A percentile compares a stretch with the other conserved stretches of the same genome.
phyloP scores from a whole-genome alignment of 1,139 yeast genomes.

The Yamadazyma spencermartinsiae region DNA sequence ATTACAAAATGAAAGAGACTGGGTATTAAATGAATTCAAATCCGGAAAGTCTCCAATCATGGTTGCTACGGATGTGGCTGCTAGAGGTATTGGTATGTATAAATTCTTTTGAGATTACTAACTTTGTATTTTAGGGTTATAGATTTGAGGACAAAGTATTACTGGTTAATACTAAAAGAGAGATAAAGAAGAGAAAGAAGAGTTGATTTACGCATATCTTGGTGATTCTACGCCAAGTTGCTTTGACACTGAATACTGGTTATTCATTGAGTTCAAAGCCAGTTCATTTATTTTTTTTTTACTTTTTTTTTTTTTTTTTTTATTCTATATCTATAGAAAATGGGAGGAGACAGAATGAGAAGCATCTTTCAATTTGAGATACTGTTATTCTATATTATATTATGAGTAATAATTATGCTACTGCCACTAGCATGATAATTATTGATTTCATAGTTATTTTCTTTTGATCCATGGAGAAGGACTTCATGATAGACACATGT shows the following conservation, averaged over 20 bases:
- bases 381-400: constrained; percentile 1
- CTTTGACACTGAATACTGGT: neutral
- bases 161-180: neutral
- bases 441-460: constrained; percentile 2
- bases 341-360: constrained; percentile 3
- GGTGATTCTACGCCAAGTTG: neutral
- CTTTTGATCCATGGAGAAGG: no score
- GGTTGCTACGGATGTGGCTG: constrained; percentile 99
- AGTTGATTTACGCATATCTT: neutral
- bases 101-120: constrained; percentile 6
- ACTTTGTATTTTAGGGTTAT: constrained; percentile 8
- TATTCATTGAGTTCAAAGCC: neutral
- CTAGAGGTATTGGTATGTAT: constrained; percentile 99
- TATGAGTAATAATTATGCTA: constrained; percentile 2
- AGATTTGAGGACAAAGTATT: constrained; percentile 2
- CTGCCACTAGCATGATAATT: neutral
- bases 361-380: neutral
- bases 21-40: constrained; percentile 94
- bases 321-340: neutral
- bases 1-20: constrained; percentile 96
- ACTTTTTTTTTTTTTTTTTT: neutral
- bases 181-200: neutral
- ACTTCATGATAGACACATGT: no score
- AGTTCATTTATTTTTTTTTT: neutral
- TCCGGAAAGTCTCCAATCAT: constrained; percentile 90